Evolutionary conservation across 257 asterid species (phyloP).

Genomic region (Solanum bukasovii): DNA sequence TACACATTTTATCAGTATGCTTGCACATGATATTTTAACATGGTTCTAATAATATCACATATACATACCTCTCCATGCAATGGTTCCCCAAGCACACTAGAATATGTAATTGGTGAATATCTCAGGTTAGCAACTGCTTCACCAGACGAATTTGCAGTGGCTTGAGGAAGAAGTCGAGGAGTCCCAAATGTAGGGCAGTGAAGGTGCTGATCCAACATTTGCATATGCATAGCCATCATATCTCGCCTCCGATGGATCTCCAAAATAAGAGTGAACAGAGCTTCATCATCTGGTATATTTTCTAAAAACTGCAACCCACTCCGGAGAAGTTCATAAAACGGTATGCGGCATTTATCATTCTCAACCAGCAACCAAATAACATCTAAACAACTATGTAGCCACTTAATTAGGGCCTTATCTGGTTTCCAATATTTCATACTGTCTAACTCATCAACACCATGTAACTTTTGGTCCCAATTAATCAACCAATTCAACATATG

Average conservation of each 20-base stretch:
- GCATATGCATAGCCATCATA: slow-evolving; percentile 97
- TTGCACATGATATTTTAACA: background rate
- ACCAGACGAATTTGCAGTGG: slow-evolving; percentile 54
- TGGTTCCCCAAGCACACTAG: slow-evolving; percentile 98
- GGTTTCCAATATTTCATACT: slow-evolving; percentile 60
- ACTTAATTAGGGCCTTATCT: slow-evolving; percentile 71
- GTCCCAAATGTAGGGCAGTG: slow-evolving; percentile 98
- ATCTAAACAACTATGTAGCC: slow-evolving; percentile 94
- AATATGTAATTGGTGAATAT: slow-evolving; percentile 92
- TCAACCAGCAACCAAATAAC: slow-evolving; percentile 93
- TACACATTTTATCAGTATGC: background rate
- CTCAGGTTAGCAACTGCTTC: slow-evolving; percentile 75
- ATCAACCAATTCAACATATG: slow-evolving; percentile 88
- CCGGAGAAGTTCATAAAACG: slow-evolving; percentile 87
- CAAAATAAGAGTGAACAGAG: slow-evolving; percentile 83
- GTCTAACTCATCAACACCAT: slow-evolving; percentile 60
- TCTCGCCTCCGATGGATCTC: slow-evolving; percentile 94
- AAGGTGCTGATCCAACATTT: slow-evolving; percentile 95
- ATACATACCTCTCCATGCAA: slow-evolving; percentile 93
- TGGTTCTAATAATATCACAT: slow-evolving; percentile 1
- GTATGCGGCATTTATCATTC: slow-evolving; percentile 71
- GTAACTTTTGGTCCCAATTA: slow-evolving; percentile 76
- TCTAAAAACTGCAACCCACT: slow-evolving; percentile 88
- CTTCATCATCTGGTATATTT: slow-evolving; percentile 94
- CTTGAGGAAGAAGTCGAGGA: slow-evolving; percentile 86